Percentiles rank a stretch among this genome's conserved stretches.
These are phyloP conservation scores for Echium plantagineum DNA, from an alignment of 257 asterid species.

Conservation along the genomic window DNA sequence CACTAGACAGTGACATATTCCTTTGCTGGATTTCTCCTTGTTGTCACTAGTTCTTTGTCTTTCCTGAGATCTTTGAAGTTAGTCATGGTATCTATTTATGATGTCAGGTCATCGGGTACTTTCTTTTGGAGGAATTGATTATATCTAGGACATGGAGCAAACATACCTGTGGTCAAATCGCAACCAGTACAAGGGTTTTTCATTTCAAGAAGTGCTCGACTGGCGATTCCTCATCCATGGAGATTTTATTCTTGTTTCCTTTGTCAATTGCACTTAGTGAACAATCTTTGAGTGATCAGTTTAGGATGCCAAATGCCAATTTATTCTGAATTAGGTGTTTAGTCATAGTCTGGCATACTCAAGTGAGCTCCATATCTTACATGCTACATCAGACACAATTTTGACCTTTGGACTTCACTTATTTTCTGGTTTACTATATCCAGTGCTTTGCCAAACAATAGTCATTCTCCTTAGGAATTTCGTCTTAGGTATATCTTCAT, in stretches of 20 bases:
- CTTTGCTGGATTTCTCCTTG: neutral
- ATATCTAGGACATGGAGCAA: constrained; percentile 83
- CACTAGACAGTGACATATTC: neutral
- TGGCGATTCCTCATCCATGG: constrained; percentile 74
- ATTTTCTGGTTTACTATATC: constrained; percentile 16
- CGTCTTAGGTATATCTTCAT: constrained; percentile 31
- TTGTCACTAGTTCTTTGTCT: neutral
- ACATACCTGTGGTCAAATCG: constrained; percentile 63
- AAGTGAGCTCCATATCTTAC: constrained; percentile 37
- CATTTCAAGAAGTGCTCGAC: constrained; percentile 81
- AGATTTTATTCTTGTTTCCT: constrained; percentile 71
- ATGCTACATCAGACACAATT: constrained; percentile 7
- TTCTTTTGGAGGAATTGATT: constrained; percentile 29
- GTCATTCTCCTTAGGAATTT: constrained; percentile 31
- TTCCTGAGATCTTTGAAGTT: neutral
- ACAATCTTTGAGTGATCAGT: constrained; percentile 37
- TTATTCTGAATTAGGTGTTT: constrained; percentile 38
- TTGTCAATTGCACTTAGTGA: constrained; percentile 79
- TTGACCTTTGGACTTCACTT: constrained; percentile 12
- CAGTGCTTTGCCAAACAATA: constrained; percentile 36
- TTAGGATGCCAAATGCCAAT: constrained; percentile 41
- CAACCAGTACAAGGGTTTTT: constrained; percentile 45
- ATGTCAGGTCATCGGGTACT: constrained; percentile 44
- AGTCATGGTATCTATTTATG: neutral
- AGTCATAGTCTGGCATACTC: constrained; percentile 36